phyloP scores from a whole-genome alignment of 371 early-diverging fungal species.

The Syncephalis plumigaleata region DNA sequence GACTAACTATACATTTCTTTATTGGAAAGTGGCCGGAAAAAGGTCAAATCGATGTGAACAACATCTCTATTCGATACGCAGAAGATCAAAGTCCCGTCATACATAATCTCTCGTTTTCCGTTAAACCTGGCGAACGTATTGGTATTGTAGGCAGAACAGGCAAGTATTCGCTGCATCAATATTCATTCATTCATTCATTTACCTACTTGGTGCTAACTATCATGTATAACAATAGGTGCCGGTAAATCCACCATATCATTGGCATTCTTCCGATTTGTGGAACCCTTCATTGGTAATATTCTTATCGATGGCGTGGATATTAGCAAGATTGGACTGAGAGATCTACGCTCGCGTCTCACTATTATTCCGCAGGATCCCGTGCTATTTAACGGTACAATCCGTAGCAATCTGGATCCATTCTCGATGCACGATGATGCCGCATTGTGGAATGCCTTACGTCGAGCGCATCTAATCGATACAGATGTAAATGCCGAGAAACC shows the following conservation, averaged over 20 bases:
- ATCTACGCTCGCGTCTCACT: conserved; percentile 39
- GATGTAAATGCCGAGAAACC: conserved; percentile 16
- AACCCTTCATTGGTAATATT: conserved; percentile 37
- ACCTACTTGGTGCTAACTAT: neutral
- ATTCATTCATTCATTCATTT: no score
- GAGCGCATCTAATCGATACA: conserved; percentile 16
- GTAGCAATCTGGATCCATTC: conserved; percentile 50
- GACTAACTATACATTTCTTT: no score
- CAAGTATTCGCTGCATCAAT: no score
- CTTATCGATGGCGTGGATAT: conserved; percentile 50
- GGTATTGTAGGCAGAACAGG: conserved; percentile 42
- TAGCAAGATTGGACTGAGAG: conserved; percentile 31
- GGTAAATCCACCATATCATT: conserved; percentile 52
- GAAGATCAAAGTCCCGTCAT: conserved; percentile 40
- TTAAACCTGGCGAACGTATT: conserved; percentile 32
- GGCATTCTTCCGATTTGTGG: conserved; percentile 50
- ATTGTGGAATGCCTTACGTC: conserved; percentile 48
- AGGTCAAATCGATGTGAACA: conserved; percentile 37
- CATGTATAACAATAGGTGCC: no score
- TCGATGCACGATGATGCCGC: conserved; percentile 30
- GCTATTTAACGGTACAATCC: conserved; percentile 38
- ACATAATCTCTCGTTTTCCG: conserved; percentile 25
- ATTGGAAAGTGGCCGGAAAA: conserved; percentile 41
- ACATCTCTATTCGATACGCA: conserved; percentile 35
- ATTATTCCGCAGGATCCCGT: conserved; percentile 63